Percentiles rank a stretch among this genome's conserved stretches.
Conservation (phyloP, 257 asterid genomes). For the Rubia yunnanensis region DNA sequence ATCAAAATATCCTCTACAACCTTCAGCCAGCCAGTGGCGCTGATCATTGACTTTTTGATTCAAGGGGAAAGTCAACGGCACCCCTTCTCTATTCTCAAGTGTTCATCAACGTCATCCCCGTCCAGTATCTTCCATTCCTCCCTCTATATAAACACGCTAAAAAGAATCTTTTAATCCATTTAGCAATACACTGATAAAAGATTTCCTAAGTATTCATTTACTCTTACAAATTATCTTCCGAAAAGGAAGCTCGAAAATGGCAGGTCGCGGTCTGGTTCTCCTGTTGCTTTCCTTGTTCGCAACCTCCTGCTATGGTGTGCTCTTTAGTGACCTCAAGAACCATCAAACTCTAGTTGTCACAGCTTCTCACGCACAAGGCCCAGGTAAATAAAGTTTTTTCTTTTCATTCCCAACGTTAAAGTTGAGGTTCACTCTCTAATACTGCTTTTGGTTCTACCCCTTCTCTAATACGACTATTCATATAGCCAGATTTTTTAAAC, state of each 20-base stretch:
- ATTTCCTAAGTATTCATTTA: not conserved
- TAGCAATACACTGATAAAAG: not conserved
- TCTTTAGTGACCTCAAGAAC: constrained; percentile 20
- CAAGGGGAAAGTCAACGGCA: not conserved
- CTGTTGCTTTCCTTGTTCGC: constrained; percentile 12
- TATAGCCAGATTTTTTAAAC: too few species aligned
- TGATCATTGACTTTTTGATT: not conserved
- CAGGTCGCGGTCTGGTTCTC: constrained; percentile 1
- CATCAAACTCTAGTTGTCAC: constrained; percentile 17
- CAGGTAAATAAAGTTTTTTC: constrained; percentile 15
- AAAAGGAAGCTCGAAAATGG: constrained; percentile 1
- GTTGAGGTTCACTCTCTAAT: too few species aligned
- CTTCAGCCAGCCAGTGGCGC: not conserved
- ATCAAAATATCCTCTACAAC: too few species aligned
- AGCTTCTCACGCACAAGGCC: constrained; percentile 8
- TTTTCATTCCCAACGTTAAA: too few species aligned
- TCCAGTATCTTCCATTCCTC: not conserved
- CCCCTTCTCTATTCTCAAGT: not conserved
- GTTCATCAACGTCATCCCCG: not conserved
- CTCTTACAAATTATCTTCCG: not conserved
- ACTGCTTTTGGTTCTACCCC: too few species aligned
- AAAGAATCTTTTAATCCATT: not conserved
- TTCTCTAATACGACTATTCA: too few species aligned
- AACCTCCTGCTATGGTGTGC: constrained; percentile 14
- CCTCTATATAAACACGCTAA: not conserved